These are phyloP conservation scores for Debaryomycetaceae sp. DNA, from an alignment of 1,139 yeast species.

Conservation along the genomic window DNA sequence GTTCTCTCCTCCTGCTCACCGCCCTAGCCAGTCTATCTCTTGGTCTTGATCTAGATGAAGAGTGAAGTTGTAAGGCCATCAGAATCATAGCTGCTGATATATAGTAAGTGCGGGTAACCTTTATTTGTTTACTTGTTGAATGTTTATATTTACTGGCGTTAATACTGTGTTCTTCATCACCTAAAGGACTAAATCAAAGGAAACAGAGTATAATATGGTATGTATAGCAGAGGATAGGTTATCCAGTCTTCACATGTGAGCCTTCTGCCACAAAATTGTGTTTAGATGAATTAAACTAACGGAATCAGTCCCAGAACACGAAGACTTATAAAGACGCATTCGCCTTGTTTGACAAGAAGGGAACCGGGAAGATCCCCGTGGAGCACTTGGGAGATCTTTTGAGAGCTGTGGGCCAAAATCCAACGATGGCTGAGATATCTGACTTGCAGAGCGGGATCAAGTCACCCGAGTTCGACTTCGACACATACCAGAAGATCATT, in stretches of 20 bases:
- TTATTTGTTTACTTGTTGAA: not conserved
- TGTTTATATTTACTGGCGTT: not conserved
- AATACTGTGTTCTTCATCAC: not conserved
- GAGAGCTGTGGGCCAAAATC: conserved; percentile 97
- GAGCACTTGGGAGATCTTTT: conserved; percentile 89
- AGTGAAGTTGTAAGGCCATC: too few species aligned
- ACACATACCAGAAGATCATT: conserved; percentile 71
- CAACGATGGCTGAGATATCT: conserved; percentile 84
- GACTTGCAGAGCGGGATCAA: conserved; percentile 57
- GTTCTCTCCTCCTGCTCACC: too few species aligned
- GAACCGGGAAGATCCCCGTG: conserved; percentile 88
- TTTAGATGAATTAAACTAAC: conserved; percentile 1
- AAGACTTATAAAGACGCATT: conserved; percentile 95
- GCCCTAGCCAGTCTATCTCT: too few species aligned
- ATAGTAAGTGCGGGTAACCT: not conserved
- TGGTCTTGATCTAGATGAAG: too few species aligned
- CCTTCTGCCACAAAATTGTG: not conserved
- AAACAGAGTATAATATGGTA: not conserved
- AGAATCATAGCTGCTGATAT: not conserved
- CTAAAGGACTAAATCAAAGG: not conserved
- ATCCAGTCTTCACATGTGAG: not conserved
- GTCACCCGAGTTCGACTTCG: conserved; percentile 61
- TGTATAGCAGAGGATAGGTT: not conserved
- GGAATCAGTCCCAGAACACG: conserved; percentile 40
- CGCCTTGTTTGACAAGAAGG: conserved; percentile 94